These are phyloP conservation scores for Eimeria acervulina DNA, from an alignment of 169 alveolate genomes.

Conservation along the genomic window DNA sequence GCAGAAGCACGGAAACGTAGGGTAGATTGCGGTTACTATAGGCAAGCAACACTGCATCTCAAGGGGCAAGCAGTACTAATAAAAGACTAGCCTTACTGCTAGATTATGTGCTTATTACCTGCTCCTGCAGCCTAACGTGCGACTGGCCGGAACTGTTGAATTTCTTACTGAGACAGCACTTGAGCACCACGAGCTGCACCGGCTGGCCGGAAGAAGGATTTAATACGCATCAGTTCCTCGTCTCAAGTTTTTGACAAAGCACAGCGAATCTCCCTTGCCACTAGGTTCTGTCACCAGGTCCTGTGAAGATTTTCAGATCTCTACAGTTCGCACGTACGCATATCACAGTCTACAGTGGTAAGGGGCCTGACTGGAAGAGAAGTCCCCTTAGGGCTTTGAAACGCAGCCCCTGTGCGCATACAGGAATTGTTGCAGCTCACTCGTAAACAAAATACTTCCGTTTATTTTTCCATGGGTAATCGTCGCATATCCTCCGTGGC, in stretches of 20 bases:
- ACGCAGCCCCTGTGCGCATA: not conserved
- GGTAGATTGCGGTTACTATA: not conserved
- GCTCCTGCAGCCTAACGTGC: conserved; percentile 74
- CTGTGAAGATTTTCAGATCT: not conserved
- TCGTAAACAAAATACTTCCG: no score
- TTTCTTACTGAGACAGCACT: conserved; percentile 75
- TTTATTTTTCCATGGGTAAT: not conserved
- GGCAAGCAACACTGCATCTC: not conserved
- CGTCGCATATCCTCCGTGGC: not conserved
- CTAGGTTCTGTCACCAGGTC: not conserved
- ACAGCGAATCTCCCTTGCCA: not conserved
- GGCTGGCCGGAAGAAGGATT: not conserved
- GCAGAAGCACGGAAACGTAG: not conserved
- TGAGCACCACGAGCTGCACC: conserved; percentile 43
- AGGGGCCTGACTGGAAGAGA: not conserved
- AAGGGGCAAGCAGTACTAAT: not conserved
- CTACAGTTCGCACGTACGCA: not conserved
- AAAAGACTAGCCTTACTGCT: not conserved
- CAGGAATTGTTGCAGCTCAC: not conserved
- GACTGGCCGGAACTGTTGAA: conserved; percentile 73
- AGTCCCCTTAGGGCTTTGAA: not conserved
- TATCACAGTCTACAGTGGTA: not conserved
- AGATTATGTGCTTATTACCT: not conserved
- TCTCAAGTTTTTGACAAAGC: not conserved
- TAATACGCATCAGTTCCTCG: not conserved